Conservation (phyloP, 108 stramenopile genomes). For the Asterionellopsis glacialis region DNA sequence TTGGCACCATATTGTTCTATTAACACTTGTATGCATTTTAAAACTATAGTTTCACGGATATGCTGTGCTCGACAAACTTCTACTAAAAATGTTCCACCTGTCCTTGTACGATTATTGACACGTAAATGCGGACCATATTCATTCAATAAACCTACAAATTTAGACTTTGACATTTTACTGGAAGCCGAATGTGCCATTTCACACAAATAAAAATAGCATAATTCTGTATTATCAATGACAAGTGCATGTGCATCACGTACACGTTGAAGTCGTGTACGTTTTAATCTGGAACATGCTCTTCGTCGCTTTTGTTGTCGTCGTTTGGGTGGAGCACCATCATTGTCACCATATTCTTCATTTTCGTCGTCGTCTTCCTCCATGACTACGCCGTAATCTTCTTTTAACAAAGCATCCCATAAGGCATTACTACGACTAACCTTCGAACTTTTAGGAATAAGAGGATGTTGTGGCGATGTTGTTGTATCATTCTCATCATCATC, state of each 20-base stretch:
- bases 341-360: background rate
- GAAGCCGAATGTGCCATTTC: constrained; percentile 25
- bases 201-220: constrained; percentile 40
- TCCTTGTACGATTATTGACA: constrained; percentile 55
- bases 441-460: no score
- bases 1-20: constrained; percentile 59
- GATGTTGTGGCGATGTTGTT: no score
- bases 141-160: constrained; percentile 40
- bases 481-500: no score
- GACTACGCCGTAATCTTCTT: constrained; percentile 36
- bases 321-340: no score
- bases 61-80: constrained; percentile 70
- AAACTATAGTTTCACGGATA: constrained; percentile 44
- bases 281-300: constrained; percentile 40
- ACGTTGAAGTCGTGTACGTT: constrained; percentile 25
- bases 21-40: constrained; percentile 67
- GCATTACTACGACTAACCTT: constrained; percentile 7
- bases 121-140: constrained; percentile 67
- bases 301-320: constrained; percentile 2
- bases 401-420: constrained; percentile 41
- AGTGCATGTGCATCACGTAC: constrained; percentile 42
- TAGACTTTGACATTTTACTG: constrained; percentile 36
- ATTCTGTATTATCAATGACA: constrained; percentile 44
- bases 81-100: constrained; percentile 75
- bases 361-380: background rate